Percentiles rank a stretch among this genome's conserved stretches.
phyloP scores from a whole-genome alignment of 2,329 filamentous ascomycete genomes.

The Fusarium pseudoanthophilum region DNA sequence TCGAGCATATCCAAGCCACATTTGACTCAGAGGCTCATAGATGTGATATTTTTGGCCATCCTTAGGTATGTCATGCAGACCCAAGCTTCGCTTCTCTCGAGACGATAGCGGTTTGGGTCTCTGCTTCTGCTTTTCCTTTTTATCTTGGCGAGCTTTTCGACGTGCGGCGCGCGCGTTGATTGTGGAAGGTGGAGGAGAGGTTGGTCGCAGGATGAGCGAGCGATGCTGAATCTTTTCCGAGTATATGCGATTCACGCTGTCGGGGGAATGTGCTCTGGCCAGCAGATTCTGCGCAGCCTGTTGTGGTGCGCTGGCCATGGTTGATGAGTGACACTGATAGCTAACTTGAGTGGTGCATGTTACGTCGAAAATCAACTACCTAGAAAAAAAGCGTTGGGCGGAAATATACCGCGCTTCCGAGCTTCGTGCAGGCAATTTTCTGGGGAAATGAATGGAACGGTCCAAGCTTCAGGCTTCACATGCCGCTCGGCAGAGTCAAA shows the following conservation, averaged over 20 bases:
- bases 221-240: conserved; percentile 85
- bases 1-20: conserved; percentile 88
- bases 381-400: conserved; percentile 19
- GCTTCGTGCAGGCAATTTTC: conserved; percentile 20
- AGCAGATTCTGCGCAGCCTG: conserved; percentile 73
- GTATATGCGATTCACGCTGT: conserved; percentile 77
- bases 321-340: not conserved
- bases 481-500: conserved; percentile 39
- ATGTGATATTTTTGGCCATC: conserved; percentile 72
- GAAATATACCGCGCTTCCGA: conserved; percentile 30
- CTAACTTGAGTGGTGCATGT: not conserved
- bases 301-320: conserved; percentile 52
- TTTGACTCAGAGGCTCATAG: conserved; percentile 78
- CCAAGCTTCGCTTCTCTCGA: conserved; percentile 77
- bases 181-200: conserved; percentile 70
- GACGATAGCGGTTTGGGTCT: conserved; percentile 79
- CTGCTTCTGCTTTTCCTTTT: conserved; percentile 59
- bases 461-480: conserved; percentile 40
- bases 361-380: not conserved
- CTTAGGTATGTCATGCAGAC: conserved; percentile 79
- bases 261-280: conserved; percentile 79
- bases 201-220: conserved; percentile 80
- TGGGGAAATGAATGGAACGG: conserved; percentile 37
- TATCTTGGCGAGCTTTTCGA: conserved; percentile 58
- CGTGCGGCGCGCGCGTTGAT: conserved; percentile 67